These are phyloP conservation scores for Talaromyces pinophilus DNA, from an alignment of 2,329 filamentous ascomycete species.

Conservation along the genomic window DNA sequence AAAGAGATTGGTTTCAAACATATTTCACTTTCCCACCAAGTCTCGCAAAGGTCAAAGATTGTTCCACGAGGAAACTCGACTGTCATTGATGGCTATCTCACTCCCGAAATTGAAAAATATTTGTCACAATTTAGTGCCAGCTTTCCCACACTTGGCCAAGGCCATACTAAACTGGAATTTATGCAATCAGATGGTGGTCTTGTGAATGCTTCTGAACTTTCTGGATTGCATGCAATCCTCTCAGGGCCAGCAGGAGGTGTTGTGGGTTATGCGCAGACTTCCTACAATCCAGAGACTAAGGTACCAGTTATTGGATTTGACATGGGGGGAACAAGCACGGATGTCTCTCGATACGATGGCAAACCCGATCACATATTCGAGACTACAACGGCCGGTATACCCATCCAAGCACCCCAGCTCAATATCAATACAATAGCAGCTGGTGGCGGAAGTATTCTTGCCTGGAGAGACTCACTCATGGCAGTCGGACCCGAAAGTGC, in stretches of 20 bases:
- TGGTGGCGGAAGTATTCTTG: constrained; percentile 67
- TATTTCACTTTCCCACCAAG: constrained; percentile 69
- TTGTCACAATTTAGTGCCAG: constrained; percentile 74
- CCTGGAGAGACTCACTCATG: constrained; percentile 83
- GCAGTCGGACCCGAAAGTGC: constrained; percentile 89
- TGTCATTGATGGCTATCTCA: constrained; percentile 77
- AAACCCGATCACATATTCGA: constrained; percentile 90
- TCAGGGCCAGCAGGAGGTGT: constrained; percentile 10
- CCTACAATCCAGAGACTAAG: constrained; percentile 53
- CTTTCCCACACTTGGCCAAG: constrained; percentile 50
- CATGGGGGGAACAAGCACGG: constrained; percentile 90
- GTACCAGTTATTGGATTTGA: constrained; percentile 69
- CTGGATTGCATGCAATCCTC: constrained; percentile 85
- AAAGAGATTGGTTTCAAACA: constrained; percentile 72
- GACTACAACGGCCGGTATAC: constrained; percentile 84
- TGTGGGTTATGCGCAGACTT: constrained; percentile 12
- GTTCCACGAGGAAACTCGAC: constrained; percentile 76
- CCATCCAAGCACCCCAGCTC: constrained; percentile 83
- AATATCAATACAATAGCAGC: constrained; percentile 94
- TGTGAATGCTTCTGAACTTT: constrained; percentile 65
- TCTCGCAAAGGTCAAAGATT: constrained; percentile 85
- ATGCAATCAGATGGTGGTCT: constrained; percentile 87
- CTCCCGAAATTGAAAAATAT: constrained; percentile 76
- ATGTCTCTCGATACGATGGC: constrained; percentile 80
- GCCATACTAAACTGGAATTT: constrained; percentile 64